Evolutionary conservation across 306 rosid genomes (phyloP), one percentile per base, ranked within the genome.

Genomic region (Chamaecrista fasciculata): DNA sequence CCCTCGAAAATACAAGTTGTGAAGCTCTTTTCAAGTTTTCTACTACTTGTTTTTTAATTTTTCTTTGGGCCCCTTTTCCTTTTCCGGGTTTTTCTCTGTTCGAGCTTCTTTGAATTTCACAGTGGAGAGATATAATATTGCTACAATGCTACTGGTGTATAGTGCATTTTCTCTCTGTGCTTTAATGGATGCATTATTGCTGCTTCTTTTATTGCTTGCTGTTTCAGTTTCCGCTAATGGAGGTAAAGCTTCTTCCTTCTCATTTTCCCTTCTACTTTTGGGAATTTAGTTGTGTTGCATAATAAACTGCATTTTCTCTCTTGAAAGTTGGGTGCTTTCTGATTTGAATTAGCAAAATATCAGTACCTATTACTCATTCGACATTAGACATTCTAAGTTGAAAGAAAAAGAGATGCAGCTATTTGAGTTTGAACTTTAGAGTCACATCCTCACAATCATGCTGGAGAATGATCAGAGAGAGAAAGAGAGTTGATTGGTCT

Each of bases 191-290:
- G 3, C 29, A 34, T 50, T 86, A 57, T 67, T 86, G 0, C 80
- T 82, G 29, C 62, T 81, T 0, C 76, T 78, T 28, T 62, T 83
- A 59, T 66, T 91, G 10, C 61, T 83, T 7, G 76, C 86, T 0
- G 59, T 75, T 52, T 83, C 89, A 25, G 70, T 80, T 77, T 83
- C 88, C 73, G 88, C 89, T 46, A 81, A 73, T 65, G 78, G 71
- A 66, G 85, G 96, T 86, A 29, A 66, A 66, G 14, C 28, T 78
- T 76, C 66, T 69, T 19, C 60, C 51, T 63, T 23, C 26, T 31
- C 52, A 23, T 56, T 4, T 53, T 43, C 40, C 49, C 19, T 2
- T 1, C 39, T 19, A 15, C 39, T 19, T n/a, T n/a, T n/a, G n/a
- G n/a, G n/a, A n/a, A n/a, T n/a, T n/a, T n/a, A n/a, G n/a, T n/a